Evolutionary conservation across 1,139 yeast genomes (phyloP), one percentile per base, ranked within the genome.

Genomic region (Pichia sp.): DNA sequence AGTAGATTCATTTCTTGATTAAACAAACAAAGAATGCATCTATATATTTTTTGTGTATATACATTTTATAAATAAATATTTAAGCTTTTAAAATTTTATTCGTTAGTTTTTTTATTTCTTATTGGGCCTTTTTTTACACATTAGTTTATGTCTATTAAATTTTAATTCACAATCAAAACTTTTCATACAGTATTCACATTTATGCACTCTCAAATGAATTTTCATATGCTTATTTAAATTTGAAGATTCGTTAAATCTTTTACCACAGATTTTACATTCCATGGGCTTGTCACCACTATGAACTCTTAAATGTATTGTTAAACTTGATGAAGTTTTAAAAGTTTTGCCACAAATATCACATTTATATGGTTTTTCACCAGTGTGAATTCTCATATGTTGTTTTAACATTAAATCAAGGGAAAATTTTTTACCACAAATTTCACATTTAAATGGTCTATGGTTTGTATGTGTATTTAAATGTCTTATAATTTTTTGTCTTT

Each of bases 391-490:
- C 60, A 78, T 63, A 68, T 92, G 98, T 74, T 83, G 89, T 44
- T 74, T 71, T 45, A 86, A 69, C 73, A 81, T 79, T 30, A 79
- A 64, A 41, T 79, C 83, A 29, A 82, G 83, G 8, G 87, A 85
- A 67, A 90, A 89, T 26, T 72, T 64, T 50, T 83, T 79, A 7
- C 79, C 79, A 64, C 97, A 89, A 1, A 76, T 65, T 4, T 72
- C 65, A 66, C 97, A 89, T 53, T 69, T 67, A 62, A 77, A 85
- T 0, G 96, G 96, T 61, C 82, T 83, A 65, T 83, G 80, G 53
- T 84, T 82, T 1, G 97, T 87, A 65, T 92, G 98, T 3, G 85
- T 83, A 63, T 86, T 94, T 43, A 92, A 69, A 66, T 92, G 98
- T 43, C 98, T 77, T 31, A 85, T 68, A 25, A 89, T 71, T 65